These are phyloP conservation scores for Neoboletus brunneissimus DNA, from an alignment of 768 basidiomycete species.

Conservation along the genomic window DNA sequence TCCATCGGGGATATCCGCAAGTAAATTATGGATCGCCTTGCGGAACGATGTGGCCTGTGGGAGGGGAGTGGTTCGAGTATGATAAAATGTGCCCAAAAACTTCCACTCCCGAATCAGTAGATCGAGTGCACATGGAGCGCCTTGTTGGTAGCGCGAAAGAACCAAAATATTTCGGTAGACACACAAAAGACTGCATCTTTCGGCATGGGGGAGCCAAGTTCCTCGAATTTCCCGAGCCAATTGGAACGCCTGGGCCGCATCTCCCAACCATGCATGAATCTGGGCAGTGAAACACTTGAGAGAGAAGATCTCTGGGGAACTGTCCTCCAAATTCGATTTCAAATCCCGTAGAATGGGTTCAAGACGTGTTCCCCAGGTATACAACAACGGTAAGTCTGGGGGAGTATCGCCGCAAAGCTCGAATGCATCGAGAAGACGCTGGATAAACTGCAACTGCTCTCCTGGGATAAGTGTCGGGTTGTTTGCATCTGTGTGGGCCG, in stretches of 20 bases:
- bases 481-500: conserved; percentile 8
- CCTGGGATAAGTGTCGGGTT: conserved; percentile 13
- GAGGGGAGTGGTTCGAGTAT: neutral
- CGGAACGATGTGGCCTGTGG: conserved; percentile 29
- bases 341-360: conserved; percentile 31
- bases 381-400: conserved; percentile 22
- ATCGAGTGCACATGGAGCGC: conserved; percentile 35
- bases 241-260: conserved; percentile 34
- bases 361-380: conserved; percentile 39
- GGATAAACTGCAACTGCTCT: conserved; percentile 30
- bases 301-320: conserved; percentile 17
- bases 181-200: conserved; percentile 21
- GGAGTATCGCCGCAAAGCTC: conserved; percentile 13
- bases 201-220: conserved; percentile 17
- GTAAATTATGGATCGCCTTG: conserved; percentile 23
- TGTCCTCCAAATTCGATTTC: conserved; percentile 20
- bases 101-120: conserved; percentile 41
- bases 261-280: conserved; percentile 36
- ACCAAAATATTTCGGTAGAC: conserved; percentile 40
- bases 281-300: conserved; percentile 33
- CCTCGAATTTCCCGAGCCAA: conserved; percentile 27
- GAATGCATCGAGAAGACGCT: conserved; percentile 18
- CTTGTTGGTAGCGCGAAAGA: conserved; percentile 34
- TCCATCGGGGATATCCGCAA: conserved; percentile 35
- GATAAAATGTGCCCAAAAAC: conserved; percentile 26